A percentile compares a stretch with the other conserved stretches of the same genome.
Evolutionary conservation across 495 filamentous ascomycete species (phyloP).

Genomic region (Aspergillus leporis): DNA sequence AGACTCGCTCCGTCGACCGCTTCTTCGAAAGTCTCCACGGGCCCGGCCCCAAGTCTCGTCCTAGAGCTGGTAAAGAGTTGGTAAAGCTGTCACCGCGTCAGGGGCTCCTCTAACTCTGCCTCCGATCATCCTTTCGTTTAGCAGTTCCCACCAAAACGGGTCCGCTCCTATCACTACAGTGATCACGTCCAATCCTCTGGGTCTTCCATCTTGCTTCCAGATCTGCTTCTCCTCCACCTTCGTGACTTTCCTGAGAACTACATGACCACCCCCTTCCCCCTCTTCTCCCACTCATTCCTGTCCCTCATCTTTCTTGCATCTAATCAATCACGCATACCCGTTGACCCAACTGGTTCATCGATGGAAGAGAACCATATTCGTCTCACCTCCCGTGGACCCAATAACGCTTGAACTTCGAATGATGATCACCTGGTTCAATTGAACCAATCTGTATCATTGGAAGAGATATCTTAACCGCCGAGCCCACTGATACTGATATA

Average conservation of each 20-base stretch:
- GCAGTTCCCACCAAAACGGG: conserved; percentile 37
- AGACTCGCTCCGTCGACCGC: conserved; percentile 27
- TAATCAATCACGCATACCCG: conserved; percentile 10
- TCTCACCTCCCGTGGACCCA: conserved; percentile 14
- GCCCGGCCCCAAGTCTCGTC: conserved; percentile 28
- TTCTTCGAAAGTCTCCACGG: conserved; percentile 43
- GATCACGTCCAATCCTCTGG: conserved; percentile 42
- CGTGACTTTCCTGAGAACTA: conserved; percentile 29
- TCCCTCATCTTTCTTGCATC: conserved; percentile 15
- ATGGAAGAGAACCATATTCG: conserved; percentile 19
- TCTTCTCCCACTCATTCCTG: conserved; percentile 22
- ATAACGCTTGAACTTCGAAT: conserved; percentile 22
- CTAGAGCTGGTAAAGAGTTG: conserved; percentile 27
- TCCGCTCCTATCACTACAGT: conserved; percentile 41
- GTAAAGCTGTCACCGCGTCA: conserved; percentile 47
- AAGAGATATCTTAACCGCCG: conserved; percentile 20
- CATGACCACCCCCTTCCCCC: conserved; percentile 28
- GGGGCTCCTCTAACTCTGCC: conserved; percentile 35
- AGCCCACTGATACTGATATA: conserved; percentile 16
- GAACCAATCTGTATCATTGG: conserved; percentile 18
- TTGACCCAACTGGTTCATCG: conserved; percentile 9
- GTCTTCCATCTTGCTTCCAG: conserved; percentile 38
- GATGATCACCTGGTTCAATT: conserved; percentile 26
- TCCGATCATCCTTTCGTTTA: conserved; percentile 36
- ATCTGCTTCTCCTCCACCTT: conserved; percentile 32